Base-by-base conservation (phyloP, 768 basidiomycete species). In the Lentinula lateritia region DNA sequence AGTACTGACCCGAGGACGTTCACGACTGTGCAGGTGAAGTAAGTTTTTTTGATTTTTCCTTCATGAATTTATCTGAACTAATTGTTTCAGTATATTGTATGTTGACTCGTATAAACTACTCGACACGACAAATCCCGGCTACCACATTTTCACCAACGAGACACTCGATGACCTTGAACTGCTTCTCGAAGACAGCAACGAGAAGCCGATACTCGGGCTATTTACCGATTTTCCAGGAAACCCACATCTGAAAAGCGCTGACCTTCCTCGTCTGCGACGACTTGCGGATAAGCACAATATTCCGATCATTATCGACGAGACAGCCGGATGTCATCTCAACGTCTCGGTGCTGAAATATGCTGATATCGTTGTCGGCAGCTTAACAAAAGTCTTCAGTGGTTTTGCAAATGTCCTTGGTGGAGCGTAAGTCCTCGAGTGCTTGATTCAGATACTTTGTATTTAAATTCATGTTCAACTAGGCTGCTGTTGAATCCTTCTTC, bases 391-490 rank as follows among this genome's bases (percentile, higher is more conserved):
- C 34, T 98, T 99, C 76, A 95, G 93, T 64, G 96, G 96, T 1
- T 89, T 91, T 60, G 83, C 88, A 42, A 98, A 99, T 69, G 93
- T 95, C 56, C 97, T 98, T 95, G 96, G 96, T 48, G 96, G 96
- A 69, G 92, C 92, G 96, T 96, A 50, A 20, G 59, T 52, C 7
- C 6, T 67, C 52, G 82, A 75, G 34, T 53, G 10, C 43, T 45
- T 5, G 5, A 52, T 43, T 15, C 43, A 43, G 39, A 32, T 23
- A 34, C 34, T 8, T 8, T 28, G 13, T 48, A 9, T 20, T 9
- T 0, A 53, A 13, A 43, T 41, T 18, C 16, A 34, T 20, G 16
- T 13, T 39, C 7, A 20, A 39, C 1, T 66, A 98, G 96, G 68
- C 80, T 98, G 6, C 88, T 95, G 15, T 76, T 98, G 35, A 97